phyloP scores from a whole-genome alignment of 1,284 basidiomycete species.

The Testicularia cyperi region DNA sequence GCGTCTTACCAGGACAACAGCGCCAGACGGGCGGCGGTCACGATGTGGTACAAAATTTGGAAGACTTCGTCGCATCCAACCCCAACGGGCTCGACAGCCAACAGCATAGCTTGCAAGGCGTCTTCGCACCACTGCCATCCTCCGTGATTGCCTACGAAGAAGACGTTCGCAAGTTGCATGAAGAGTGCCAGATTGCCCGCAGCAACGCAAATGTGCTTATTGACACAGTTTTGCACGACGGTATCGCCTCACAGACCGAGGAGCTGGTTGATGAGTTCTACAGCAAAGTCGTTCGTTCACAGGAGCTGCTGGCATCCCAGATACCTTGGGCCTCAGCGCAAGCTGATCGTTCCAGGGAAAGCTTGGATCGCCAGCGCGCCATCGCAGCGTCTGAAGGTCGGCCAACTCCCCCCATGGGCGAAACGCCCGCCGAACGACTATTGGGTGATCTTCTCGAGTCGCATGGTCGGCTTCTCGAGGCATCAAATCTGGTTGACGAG shows the following conservation, averaged over 20 bases:
- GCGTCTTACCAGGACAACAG: too few relatives aligned
- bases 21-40: background rate
- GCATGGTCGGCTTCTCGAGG: slow-evolving; percentile 29
- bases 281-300: slow-evolving; percentile 22
- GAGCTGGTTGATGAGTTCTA: slow-evolving; percentile 34
- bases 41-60: background rate
- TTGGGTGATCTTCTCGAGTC: slow-evolving; percentile 46
- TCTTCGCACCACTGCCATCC: background rate
- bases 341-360: slow-evolving; percentile 18
- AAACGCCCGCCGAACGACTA: slow-evolving; percentile 37
- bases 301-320: slow-evolving; percentile 38
- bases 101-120: background rate
- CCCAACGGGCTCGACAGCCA: background rate
- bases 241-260: slow-evolving; percentile 9
- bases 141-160: slow-evolving; percentile 18
- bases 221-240: slow-evolving; percentile 33
- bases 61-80: background rate
- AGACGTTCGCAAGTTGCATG: slow-evolving; percentile 42
- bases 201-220: slow-evolving; percentile 36
- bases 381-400: slow-evolving; percentile 1
- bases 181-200: slow-evolving; percentile 45
- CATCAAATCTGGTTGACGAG: slow-evolving; percentile 27
- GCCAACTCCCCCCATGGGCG: background rate
- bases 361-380: background rate
- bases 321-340: slow-evolving; percentile 47